phyloP scores from a whole-genome alignment of 441 rosid species.

The Arabidopsis hybrid region DNA sequence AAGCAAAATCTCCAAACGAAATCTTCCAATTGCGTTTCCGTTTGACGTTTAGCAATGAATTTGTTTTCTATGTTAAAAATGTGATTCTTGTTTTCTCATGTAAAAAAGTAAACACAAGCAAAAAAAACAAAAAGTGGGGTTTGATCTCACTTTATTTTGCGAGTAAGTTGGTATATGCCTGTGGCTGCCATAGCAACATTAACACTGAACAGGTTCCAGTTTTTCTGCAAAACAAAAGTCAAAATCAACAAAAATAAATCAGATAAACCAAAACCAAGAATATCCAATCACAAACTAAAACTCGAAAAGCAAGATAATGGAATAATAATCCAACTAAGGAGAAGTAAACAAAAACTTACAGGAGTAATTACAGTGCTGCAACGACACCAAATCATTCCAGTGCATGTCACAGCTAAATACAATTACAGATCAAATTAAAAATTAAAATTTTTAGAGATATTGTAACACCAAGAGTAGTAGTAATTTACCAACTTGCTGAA shows the following conservation, averaged over 20 bases:
- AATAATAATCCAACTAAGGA: neutral
- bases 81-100: neutral
- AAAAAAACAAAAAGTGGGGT: neutral
- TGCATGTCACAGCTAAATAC: slow-evolving; percentile 76
- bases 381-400: slow-evolving; percentile 93
- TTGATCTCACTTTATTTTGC: slow-evolving; percentile 72
- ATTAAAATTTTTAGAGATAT: too few relatives aligned
- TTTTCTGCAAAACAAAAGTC: slow-evolving; percentile 63
- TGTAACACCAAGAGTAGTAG: neutral
- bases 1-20: neutral
- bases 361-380: slow-evolving; percentile 91
- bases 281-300: neutral
- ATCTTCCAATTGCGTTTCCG: too few relatives aligned
- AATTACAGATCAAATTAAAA: neutral
- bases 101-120: neutral
- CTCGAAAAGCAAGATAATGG: neutral
- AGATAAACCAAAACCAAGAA: neutral
- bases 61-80: neutral
- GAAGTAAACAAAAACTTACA: slow-evolving; percentile 54
- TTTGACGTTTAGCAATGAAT: too few relatives aligned
- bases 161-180: slow-evolving; percentile 82
- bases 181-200: slow-evolving; percentile 90
- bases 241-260: slow-evolving; percentile 21
- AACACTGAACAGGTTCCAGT: slow-evolving; percentile 94
- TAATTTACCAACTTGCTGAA: slow-evolving; percentile 76